Evolutionary conservation across 257 asterid genomes (phyloP), one percentile per base, ranked within the genome.

Genomic region (Penstemon barbatus): DNA sequence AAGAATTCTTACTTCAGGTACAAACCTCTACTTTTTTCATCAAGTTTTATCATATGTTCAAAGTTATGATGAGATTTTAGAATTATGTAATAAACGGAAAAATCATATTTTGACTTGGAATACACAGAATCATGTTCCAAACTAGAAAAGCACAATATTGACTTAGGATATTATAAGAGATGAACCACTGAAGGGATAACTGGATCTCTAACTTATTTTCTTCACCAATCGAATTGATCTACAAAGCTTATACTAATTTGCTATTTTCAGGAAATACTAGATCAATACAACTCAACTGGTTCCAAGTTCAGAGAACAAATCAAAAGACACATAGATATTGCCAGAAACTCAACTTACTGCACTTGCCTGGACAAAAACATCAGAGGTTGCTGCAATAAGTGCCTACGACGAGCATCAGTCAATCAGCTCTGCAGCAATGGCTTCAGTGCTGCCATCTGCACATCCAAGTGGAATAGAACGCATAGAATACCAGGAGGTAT

Each of bases 381-480:
- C 15, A 67, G 53, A 37, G 69, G 64, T 25, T 25, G 33, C 45
- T 82, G 87, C 57, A 62, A 58, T 8, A 70, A 70, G 57, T 82
- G 87, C 57, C 71, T 82, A 8, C 63, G 89, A 54, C 73, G 63
- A 52, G 79, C 76, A 66, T 46, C 60, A 12, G 77, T 84, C 7
- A 64, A 70, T 65, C 70, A 80, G 59, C 83, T 85, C 0, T 70
- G 75, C 70, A 48, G 65, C 53, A 78, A 72, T 52, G 88, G 91
- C 6, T 72, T 85, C 69, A 66, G 59, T 70, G 88, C 88, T 56
- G 53, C 65, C 12, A 77, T 82, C 15, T 72, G 85, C 57, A 75
- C 79, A 36, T 85, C 91, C 59, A 75, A 58, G 15, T 85, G 91
- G 91, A 81, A 79, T 38, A 66, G 61, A 61, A 76, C 88, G 55